A percentile compares a stretch with the other conserved stretches of the same genome.
Evolutionary conservation across 352 stramenopile genomes (phyloP).

Genomic region (Phytophthora tentaculata): DNA sequence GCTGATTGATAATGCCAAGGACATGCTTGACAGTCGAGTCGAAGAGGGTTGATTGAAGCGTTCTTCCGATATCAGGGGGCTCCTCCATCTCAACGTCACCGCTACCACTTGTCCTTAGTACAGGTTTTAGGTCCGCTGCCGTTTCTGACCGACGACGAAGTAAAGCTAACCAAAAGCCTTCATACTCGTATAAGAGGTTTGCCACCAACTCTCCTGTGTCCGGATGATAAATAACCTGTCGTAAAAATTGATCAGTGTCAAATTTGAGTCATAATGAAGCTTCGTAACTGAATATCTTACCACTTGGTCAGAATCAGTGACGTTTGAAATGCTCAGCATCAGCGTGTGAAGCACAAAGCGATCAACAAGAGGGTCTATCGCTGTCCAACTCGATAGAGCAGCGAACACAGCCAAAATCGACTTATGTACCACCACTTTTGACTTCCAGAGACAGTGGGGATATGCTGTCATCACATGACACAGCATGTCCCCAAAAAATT

Average conservation of each 20-base stretch:
- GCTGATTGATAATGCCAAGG: slow-evolving; percentile 49
- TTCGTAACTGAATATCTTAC: slow-evolving; percentile 28
- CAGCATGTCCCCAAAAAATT: slow-evolving; percentile 61
- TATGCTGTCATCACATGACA: slow-evolving; percentile 72
- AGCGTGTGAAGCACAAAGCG: slow-evolving; percentile 66
- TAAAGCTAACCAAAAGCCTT: slow-evolving; percentile 72
- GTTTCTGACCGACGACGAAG: slow-evolving; percentile 30
- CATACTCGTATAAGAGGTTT: slow-evolving; percentile 81
- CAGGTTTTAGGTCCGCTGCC: slow-evolving; percentile 1
- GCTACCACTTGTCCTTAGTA: neutral
- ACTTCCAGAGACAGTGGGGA: slow-evolving; percentile 66
- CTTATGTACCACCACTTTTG: slow-evolving; percentile 62
- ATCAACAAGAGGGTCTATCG: slow-evolving; percentile 50
- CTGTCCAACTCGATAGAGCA: slow-evolving; percentile 44
- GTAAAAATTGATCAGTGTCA: neutral
- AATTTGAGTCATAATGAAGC: neutral
- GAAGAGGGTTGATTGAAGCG: slow-evolving; percentile 47
- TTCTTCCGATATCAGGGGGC: slow-evolving; percentile 7
- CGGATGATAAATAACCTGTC: slow-evolving; percentile 68
- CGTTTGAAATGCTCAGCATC: slow-evolving; percentile 72
- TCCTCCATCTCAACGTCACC: slow-evolving; percentile 39
- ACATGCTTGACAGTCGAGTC: slow-evolving; percentile 60
- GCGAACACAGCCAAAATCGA: slow-evolving; percentile 52
- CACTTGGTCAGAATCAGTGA: slow-evolving; percentile 50
- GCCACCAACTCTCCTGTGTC: slow-evolving; percentile 76